Evolutionary conservation across 192 early-diverging fungal genomes (phyloP).

Genomic region (Coemansia sp.): DNA sequence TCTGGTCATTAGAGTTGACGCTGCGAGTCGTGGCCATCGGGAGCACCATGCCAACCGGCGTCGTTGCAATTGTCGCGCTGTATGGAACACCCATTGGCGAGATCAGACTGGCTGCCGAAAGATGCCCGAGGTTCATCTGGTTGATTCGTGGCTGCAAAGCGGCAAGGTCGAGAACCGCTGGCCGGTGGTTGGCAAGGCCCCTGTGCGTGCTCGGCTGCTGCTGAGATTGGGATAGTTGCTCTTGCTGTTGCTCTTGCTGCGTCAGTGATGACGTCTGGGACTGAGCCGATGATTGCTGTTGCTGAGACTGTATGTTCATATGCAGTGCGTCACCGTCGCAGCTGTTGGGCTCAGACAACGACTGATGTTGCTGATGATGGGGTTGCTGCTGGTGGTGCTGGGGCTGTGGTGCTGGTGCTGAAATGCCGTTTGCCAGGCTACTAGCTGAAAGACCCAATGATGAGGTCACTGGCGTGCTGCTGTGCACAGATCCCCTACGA

Average conservation of each 20-base stretch:
- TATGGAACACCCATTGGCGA: slow-evolving; percentile 50
- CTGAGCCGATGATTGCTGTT: slow-evolving; percentile 7
- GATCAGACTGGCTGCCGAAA: slow-evolving; percentile 35
- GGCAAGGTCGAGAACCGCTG: slow-evolving; percentile 47
- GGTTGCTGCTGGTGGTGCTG: slow-evolving; percentile 19
- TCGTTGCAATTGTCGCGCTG: slow-evolving; percentile 33
- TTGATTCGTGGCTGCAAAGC: slow-evolving; percentile 47
- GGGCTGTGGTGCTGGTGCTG: background rate
- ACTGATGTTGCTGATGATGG: slow-evolving; percentile 10
- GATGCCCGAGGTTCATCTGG: slow-evolving; percentile 40
- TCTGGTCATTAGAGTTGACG: slow-evolving; percentile 79
- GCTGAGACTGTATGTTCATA: slow-evolving; percentile 45
- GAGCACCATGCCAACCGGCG: slow-evolving; percentile 44
- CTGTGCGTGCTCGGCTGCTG: slow-evolving; percentile 31
- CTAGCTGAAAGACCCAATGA: slow-evolving; percentile 23
- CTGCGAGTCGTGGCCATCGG: slow-evolving; percentile 56
- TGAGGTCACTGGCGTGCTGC: slow-evolving; percentile 38
- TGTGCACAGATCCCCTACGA: slow-evolving; percentile 50
- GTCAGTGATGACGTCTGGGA: slow-evolving; percentile 40
- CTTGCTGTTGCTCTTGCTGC: slow-evolving; percentile 8
- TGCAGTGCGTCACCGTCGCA: slow-evolving; percentile 36
- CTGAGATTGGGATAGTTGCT: slow-evolving; percentile 16
- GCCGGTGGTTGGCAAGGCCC: slow-evolving; percentile 35
- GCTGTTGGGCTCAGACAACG: slow-evolving; percentile 49
- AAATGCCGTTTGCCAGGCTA: slow-evolving; percentile 1